Percentiles rank a stretch among this genome's conserved stretches.
These are phyloP conservation scores for Xanthoceras sorbifolium DNA, from an alignment of 345 rosid species.

Conservation along the genomic window DNA sequence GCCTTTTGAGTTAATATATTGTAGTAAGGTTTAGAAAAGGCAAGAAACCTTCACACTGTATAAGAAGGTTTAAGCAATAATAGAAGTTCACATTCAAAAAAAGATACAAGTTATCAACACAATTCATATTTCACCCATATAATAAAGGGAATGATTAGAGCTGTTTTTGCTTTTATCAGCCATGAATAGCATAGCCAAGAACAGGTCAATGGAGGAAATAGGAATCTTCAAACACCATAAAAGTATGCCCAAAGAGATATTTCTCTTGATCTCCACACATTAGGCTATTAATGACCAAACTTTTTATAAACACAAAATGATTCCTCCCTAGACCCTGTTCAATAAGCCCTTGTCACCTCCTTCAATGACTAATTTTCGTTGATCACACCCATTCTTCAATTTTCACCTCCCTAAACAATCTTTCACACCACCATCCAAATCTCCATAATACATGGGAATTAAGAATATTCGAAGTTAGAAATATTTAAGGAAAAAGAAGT, in stretches of 20 bases:
- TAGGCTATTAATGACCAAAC: not conserved
- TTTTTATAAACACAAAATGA: not conserved
- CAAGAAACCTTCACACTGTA: not conserved
- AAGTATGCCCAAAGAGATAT: not conserved
- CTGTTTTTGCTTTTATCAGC: not conserved
- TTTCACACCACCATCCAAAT: not conserved
- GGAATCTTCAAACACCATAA: not conserved
- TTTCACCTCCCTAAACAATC: not conserved
- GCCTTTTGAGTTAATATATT: not conserved
- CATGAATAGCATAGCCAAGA: not conserved
- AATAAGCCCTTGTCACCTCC: not conserved
- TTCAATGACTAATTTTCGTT: not conserved
- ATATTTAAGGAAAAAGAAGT: too few species aligned
- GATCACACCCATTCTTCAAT: conserved; percentile 1
- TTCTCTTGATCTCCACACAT: not conserved
- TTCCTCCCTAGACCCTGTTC: not conserved
- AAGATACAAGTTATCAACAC: not conserved
- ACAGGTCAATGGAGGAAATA: conserved; percentile 4
- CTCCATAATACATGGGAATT: not conserved
- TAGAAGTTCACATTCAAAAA: not conserved
- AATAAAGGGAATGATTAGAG: not conserved
- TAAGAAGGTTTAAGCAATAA: not conserved
- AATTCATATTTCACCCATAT: not conserved
- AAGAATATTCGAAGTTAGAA: not conserved
- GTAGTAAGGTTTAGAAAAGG: not conserved